Base-by-base conservation (phyloP, 2,329 filamentous ascomycete genomes). In the Aspergillus versicolor region DNA sequence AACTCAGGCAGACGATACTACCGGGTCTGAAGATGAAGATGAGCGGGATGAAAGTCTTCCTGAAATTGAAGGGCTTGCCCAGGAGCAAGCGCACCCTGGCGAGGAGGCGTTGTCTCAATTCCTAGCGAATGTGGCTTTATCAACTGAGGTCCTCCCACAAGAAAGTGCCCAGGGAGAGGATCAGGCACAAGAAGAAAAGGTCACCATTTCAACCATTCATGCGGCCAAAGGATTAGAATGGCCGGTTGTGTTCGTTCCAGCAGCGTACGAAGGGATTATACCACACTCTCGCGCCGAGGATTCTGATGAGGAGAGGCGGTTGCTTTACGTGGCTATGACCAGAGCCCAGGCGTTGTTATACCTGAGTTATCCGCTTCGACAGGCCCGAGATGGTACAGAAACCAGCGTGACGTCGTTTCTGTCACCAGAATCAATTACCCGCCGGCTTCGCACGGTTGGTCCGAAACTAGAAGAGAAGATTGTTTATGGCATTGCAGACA, bases 251-350 rank as follows among this genome's bases (percentile, higher is more conserved):
- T 97, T 97, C 71, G 87, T 97, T 15, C 92, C 94, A 5, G 90
- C 90, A 1, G 88, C 91, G 24, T 96, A 96, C 69, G 86, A 92
- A 46, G 94, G 93, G 1, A 93, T 89, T 2, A 95, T 97, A 58
- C 93, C 93, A 4, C 93, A 97, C 71, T 88, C 88, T 2, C 84
- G 92, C 64, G 84, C 92, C 1, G 92, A 97, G 45, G 91, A 97
- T 69, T 81, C 82, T 3, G 88, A 93, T 56, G 93, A 99, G 73
- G 93, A 99, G 72, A 82, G 94, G 58, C 83, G 93, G 27, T 76
- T 99, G 45, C 80, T 99, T 0, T 99, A 97, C 67, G 94, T 99
- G 13, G 93, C 92, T 27, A 97, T 99, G 92, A 99, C 93, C 3
- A 82, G 93, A 70, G 93, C 94, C 6, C 88, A 97, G 70, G 88